phyloP scores from a whole-genome alignment of 805 yeast genomes.

The Ogataea populi-albae region DNA sequence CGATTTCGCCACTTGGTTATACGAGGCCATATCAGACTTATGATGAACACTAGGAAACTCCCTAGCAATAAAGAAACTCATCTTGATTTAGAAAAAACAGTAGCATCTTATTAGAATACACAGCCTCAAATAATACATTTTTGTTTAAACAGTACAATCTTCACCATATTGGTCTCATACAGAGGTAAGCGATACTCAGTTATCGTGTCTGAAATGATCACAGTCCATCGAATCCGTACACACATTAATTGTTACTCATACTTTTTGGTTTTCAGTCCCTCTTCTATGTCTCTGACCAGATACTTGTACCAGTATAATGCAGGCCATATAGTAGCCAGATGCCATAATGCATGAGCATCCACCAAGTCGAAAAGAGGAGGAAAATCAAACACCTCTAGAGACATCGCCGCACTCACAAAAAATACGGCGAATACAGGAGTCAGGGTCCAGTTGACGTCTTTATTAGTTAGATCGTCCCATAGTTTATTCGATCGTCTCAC shows the following conservation, averaged over 20 bases:
- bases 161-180: too few species aligned
- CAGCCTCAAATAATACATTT: too few species aligned
- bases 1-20: neutral
- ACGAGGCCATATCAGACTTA: neutral
- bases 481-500: constrained; percentile 17
- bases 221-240: too few species aligned
- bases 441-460: constrained; percentile 40
- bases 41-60: too few species aligned
- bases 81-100: too few species aligned
- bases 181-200: too few species aligned
- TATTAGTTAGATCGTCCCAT: constrained; percentile 23
- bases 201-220: too few species aligned
- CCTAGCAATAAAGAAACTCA: too few species aligned
- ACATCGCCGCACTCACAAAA: constrained; percentile 68
- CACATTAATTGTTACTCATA: constrained; percentile 23
- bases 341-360: constrained; percentile 97
- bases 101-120: too few species aligned
- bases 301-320: constrained; percentile 70
- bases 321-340: constrained; percentile 81
- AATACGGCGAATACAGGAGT: constrained; percentile 52
- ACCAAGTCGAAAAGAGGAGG: constrained; percentile 64
- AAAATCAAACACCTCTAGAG: constrained; percentile 89
- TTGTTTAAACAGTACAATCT: too few species aligned
- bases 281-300: constrained; percentile 44
- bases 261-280: constrained; percentile 28